Evolutionary conservation across 768 basidiomycete genomes (phyloP).

Genomic region (Auricularia sp.): DNA sequence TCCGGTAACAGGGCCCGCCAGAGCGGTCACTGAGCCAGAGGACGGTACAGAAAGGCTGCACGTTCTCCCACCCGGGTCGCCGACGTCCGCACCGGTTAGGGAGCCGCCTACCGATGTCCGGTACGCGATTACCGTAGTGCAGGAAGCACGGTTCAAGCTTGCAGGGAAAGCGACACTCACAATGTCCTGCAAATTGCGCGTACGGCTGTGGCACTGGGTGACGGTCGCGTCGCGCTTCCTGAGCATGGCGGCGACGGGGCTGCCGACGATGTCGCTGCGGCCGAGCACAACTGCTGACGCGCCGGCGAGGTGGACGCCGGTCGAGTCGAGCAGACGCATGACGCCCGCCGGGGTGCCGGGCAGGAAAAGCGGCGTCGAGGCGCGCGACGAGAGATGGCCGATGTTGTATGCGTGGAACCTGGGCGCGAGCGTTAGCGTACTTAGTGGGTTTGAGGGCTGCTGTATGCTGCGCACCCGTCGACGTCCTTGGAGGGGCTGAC

Average conservation of each 20-base stretch:
- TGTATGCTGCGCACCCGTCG: constrained; percentile 59
- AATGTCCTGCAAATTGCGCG: constrained; percentile 68
- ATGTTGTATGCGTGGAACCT: constrained; percentile 99
- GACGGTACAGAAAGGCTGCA: too few relatives aligned
- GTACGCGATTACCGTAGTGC: too few relatives aligned
- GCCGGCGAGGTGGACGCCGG: constrained; percentile 68
- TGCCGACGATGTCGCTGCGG: constrained; percentile 96
- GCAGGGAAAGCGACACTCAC: constrained; percentile 32
- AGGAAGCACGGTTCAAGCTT: too few relatives aligned
- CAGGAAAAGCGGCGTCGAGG: constrained; percentile 78
- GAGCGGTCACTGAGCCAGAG: too few relatives aligned
- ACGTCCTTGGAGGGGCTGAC: constrained; percentile 93
- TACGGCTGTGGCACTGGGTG: constrained; percentile 92
- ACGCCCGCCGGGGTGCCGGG: constrained; percentile 96
- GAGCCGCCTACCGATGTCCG: too few relatives aligned
- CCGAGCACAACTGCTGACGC: constrained; percentile 87
- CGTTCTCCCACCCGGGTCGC: too few relatives aligned
- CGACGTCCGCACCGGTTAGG: too few relatives aligned
- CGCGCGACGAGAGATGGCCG: constrained; percentile 85
- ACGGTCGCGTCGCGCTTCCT: constrained; percentile 89
- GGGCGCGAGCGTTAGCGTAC: neutral
- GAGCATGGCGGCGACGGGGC: constrained; percentile 85
- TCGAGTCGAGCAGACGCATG: constrained; percentile 80
- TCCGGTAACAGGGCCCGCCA: too few relatives aligned
- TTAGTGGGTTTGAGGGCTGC: neutral